These are phyloP conservation scores for Euptelea pleiosperma DNA, from an alignment of 164 flowering plant species.

Conservation along the genomic window DNA sequence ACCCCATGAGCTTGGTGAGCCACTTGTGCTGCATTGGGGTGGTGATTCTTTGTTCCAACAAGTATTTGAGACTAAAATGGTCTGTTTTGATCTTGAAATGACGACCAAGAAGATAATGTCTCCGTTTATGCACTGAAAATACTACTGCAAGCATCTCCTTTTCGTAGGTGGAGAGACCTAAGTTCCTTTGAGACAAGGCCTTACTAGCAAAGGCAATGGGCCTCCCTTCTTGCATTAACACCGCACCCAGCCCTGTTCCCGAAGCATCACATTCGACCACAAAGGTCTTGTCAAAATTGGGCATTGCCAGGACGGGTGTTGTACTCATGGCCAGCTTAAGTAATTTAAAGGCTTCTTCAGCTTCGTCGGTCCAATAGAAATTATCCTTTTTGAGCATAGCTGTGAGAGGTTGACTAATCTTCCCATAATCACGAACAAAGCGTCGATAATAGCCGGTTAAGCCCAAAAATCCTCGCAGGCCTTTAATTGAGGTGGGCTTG, in stretches of 20 bases:
- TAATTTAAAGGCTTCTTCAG: not conserved
- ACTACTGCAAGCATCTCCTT: constrained; percentile 5
- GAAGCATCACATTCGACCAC: constrained; percentile 11
- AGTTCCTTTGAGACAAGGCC: not conserved
- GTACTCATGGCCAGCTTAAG: constrained; percentile 8
- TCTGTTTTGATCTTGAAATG: constrained; percentile 5
- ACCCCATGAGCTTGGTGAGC: not conserved
- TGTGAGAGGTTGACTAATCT: too few species aligned
- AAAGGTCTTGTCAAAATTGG: not conserved
- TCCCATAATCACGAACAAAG: not conserved
- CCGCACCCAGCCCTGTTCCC: constrained; percentile 3
- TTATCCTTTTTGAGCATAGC: too few species aligned
- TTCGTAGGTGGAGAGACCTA: not conserved
- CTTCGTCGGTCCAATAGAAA: too few species aligned
- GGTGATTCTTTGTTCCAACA: constrained; percentile 1
- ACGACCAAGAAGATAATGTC: too few species aligned
- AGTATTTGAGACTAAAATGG: constrained; percentile 8
- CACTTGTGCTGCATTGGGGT: constrained; percentile 1
- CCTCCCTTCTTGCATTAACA: not conserved
- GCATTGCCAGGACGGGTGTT: constrained; percentile 12
- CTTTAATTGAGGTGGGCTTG: not conserved
- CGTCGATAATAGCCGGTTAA: not conserved
- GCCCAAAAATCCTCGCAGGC: not conserved
- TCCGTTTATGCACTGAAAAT: not conserved
- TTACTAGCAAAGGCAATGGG: constrained; percentile 9